These are phyloP conservation scores for Cystobasidium ongulense DNA, from an alignment of 768 basidiomycete species.

Conservation along the genomic window DNA sequence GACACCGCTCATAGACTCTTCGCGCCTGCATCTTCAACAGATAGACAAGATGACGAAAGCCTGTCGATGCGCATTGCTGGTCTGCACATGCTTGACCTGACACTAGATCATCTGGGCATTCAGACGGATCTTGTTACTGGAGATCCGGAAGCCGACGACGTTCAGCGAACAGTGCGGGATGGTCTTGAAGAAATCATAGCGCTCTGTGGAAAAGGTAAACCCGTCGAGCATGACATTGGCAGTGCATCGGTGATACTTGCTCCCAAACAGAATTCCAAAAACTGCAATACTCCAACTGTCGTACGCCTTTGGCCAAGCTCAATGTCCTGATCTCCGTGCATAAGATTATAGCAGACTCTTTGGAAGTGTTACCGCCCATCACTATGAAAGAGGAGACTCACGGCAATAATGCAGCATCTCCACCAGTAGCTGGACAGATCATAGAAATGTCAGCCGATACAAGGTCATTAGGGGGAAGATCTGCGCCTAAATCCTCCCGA, in stretches of 20 bases:
- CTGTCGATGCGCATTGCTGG: constrained; percentile 82
- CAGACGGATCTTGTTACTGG: constrained; percentile 53
- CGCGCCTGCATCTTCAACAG: constrained; percentile 63
- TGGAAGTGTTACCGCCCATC: constrained; percentile 39
- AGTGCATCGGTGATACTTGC: too few relatives aligned
- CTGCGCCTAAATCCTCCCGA: not conserved
- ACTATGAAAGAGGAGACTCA: constrained; percentile 36
- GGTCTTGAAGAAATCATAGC: constrained; percentile 58
- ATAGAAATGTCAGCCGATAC: constrained; percentile 39
- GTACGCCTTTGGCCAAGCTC: constrained; percentile 69
- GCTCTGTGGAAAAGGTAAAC: constrained; percentile 65
- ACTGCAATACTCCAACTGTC: constrained; percentile 50
- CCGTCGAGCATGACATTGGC: not conserved
- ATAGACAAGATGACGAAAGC: constrained; percentile 80
- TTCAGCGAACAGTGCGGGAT: constrained; percentile 43
- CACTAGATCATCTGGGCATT: constrained; percentile 79
- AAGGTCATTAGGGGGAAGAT: constrained; percentile 29
- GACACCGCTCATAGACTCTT: constrained; percentile 56
- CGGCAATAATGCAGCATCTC: not conserved
- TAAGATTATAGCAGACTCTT: constrained; percentile 56
- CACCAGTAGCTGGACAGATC: not conserved
- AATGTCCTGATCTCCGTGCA: constrained; percentile 73
- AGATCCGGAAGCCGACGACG: constrained; percentile 46
- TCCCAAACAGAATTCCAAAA: constrained; percentile 53
- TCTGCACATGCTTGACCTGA: constrained; percentile 79